Conservation (phyloP, 2,329 filamentous ascomycete genomes). For the Pseudophaeomoniella oleicola region DNA sequence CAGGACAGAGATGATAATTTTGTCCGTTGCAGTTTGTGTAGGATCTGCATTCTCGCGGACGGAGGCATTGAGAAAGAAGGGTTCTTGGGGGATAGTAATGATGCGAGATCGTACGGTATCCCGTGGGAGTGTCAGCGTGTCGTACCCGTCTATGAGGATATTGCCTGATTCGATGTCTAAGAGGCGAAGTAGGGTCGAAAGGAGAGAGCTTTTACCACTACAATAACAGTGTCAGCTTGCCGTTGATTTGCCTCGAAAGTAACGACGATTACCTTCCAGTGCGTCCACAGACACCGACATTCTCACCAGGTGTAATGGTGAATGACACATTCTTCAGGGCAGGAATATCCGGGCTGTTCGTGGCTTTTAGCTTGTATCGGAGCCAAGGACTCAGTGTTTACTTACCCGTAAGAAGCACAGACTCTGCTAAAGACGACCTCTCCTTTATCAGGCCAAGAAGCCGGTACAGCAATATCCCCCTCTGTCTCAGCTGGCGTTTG, state of each 20-base stretch:
- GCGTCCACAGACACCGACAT: conserved; percentile 16
- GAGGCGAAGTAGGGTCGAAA: conserved; percentile 33
- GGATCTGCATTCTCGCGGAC: conserved; percentile 36
- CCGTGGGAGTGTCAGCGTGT: conserved; percentile 38
- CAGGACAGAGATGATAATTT: conserved; percentile 26
- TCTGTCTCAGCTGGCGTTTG: conserved; percentile 26
- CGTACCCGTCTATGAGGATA: conserved; percentile 41
- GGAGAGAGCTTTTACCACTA: conserved; percentile 11
- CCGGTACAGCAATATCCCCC: conserved; percentile 18
- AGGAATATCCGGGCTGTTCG: too few species aligned
- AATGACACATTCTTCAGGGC: conserved; percentile 14
- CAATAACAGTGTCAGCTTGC: conserved; percentile 34
- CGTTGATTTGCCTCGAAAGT: too few species aligned
- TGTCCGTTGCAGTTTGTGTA: conserved; percentile 18
- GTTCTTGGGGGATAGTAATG: conserved; percentile 45
- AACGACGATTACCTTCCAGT: too few species aligned
- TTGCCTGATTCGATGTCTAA: conserved; percentile 35
- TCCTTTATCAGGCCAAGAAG: conserved; percentile 8
- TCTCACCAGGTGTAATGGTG: conserved; percentile 11
- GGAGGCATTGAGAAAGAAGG: conserved; percentile 35
- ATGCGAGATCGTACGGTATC: conserved; percentile 37
- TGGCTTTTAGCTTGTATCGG: too few species aligned
- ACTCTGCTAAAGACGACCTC: conserved; percentile 13
- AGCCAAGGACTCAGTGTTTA: conserved; percentile 8
- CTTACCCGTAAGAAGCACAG: conserved; percentile 11